A percentile compares a stretch with the other conserved stretches of the same genome.
These are phyloP conservation scores for Datura wrightii DNA, from an alignment of 257 asterid species.

Conservation along the genomic window DNA sequence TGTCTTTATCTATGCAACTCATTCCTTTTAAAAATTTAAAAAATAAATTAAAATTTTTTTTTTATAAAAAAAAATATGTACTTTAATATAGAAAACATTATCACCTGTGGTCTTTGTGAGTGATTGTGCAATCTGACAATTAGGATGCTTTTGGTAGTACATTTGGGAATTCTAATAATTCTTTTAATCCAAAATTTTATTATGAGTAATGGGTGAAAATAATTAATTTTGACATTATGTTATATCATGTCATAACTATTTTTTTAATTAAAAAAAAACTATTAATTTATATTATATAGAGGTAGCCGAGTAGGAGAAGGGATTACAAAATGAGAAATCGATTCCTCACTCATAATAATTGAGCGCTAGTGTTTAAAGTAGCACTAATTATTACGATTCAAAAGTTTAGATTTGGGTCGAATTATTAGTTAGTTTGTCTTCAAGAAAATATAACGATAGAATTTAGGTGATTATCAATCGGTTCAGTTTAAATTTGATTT, in stretches of 20 bases:
- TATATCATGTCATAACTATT: neutral
- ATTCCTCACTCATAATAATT: too few species aligned
- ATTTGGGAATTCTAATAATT: neutral
- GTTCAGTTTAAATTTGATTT: too few species aligned
- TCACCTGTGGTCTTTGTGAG: neutral
- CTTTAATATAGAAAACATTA: neutral
- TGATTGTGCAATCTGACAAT: constrained; percentile 7
- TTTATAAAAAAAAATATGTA: neutral
- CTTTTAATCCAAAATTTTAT: neutral
- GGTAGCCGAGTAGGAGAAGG: too few species aligned
- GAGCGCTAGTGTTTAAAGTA: neutral
- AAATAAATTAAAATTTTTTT: too few species aligned
- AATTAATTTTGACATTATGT: neutral
- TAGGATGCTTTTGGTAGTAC: neutral
- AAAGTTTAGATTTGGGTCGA: neutral
- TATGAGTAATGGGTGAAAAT: neutral
- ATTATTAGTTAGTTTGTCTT: neutral
- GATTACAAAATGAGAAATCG: too few species aligned
- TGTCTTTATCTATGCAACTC: constrained; percentile 7
- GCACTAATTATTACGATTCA: too few species aligned
- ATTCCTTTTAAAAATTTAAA: too few species aligned
- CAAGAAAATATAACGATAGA: neutral
- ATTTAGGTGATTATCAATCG: too few species aligned
- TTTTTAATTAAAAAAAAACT: too few species aligned
- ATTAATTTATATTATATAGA: too few species aligned